Evolutionary conservation across 2,329 filamentous ascomycete species (phyloP).

Genomic region (Paracorniculantispora psalliotae): DNA sequence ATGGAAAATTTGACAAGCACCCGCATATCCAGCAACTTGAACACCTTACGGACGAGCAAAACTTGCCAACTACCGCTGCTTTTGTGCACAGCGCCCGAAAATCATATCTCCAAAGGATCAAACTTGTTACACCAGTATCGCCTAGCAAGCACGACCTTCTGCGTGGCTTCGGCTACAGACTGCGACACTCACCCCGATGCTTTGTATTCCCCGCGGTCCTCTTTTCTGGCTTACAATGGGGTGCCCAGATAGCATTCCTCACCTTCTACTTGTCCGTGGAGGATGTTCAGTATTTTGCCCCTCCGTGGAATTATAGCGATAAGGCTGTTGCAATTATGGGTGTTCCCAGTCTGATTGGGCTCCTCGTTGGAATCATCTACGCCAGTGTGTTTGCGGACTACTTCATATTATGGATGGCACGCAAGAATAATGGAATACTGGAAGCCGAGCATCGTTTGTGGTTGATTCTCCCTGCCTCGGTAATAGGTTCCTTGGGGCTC

Average conservation of each 20-base stretch:
- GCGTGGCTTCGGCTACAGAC: constrained; percentile 45
- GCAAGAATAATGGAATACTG: constrained; percentile 47
- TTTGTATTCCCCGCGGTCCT: constrained; percentile 54
- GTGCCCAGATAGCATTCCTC: constrained; percentile 55
- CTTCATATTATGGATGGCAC: constrained; percentile 51
- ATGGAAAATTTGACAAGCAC: constrained; percentile 14
- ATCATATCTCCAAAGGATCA: constrained; percentile 49
- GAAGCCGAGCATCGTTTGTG: constrained; percentile 52
- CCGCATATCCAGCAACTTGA: constrained; percentile 15
- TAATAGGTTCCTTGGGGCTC: constrained; percentile 47
- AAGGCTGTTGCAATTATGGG: constrained; percentile 54
- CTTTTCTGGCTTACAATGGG: constrained; percentile 55
- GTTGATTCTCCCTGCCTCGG: constrained; percentile 44
- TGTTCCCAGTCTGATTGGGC: constrained; percentile 49
- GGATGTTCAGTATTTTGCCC: constrained; percentile 49
- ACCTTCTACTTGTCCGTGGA: constrained; percentile 55
- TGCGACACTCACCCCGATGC: constrained; percentile 51
- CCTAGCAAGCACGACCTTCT: constrained; percentile 31
- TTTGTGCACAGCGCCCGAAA: background rate
- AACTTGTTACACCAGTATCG: constrained; percentile 49
- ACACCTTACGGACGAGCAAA: background rate
- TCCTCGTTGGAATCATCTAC: constrained; percentile 51
- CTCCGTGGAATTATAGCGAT: constrained; percentile 51
- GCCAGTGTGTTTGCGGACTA: constrained; percentile 53
- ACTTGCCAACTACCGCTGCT: background rate